A percentile compares a stretch with the other conserved stretches of the same genome.
phyloP scores from a whole-genome alignment of 2,329 filamentous ascomycete species.

The Phialocephala subalpina region DNA sequence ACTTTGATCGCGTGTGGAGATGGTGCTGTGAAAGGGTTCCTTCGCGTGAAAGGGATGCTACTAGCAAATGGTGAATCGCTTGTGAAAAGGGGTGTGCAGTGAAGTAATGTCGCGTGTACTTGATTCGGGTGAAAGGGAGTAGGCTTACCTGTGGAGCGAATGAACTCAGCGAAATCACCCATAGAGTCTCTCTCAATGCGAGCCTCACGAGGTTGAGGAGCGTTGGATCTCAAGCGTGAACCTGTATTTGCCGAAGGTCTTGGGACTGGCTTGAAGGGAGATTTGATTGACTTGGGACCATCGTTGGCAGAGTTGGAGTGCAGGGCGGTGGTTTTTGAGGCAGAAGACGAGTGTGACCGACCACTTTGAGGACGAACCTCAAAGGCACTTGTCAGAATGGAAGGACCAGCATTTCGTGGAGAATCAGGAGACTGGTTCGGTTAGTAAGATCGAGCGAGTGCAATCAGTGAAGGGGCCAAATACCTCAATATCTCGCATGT shows the following conservation, averaged over 20 bases:
- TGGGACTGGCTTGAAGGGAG: conserved; percentile 23
- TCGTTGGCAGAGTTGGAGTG: conserved; percentile 32
- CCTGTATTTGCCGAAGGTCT: conserved; percentile 30
- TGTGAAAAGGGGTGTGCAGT: neutral
- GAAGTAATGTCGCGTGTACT: neutral
- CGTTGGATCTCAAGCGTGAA: conserved; percentile 35
- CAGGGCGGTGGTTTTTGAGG: too few species aligned
- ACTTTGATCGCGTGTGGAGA: neutral
- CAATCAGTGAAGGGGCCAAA: conserved; percentile 43
- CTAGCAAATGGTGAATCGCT: too few species aligned
- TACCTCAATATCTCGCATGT: conserved; percentile 79
- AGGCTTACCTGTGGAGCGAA: conserved; percentile 71
- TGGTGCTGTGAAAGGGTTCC: neutral
- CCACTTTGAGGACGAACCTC: conserved; percentile 34
- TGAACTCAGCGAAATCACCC: conserved; percentile 88
- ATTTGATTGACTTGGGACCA: conserved; percentile 25
- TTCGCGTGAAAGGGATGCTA: neutral
- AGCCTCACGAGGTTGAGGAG: conserved; percentile 71
- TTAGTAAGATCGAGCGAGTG: conserved; percentile 8
- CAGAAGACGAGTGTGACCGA: conserved; percentile 40
- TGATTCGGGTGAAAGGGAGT: neutral
- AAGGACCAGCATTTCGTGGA: conserved; percentile 26
- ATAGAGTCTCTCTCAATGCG: conserved; percentile 75
- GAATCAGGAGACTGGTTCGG: conserved; percentile 31
- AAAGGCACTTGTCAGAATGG: conserved; percentile 14